Evolutionary conservation across 352 stramenopile species (phyloP).

Genomic region (Hyaloperonospora arabidopsidis): DNA sequence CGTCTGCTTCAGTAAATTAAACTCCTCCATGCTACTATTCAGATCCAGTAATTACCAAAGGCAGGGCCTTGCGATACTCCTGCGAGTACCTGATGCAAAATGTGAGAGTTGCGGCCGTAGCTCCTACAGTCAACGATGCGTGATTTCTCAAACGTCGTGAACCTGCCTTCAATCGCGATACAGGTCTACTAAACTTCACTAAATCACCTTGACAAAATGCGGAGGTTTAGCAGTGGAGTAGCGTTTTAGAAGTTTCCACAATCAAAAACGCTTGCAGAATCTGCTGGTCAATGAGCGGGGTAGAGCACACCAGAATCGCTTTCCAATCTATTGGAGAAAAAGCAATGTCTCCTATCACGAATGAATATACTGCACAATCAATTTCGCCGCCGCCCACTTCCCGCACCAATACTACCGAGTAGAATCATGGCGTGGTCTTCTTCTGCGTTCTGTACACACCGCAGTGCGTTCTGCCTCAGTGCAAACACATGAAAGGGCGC

Average conservation of each 20-base stretch:
- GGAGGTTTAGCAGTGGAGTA: conserved; percentile 49
- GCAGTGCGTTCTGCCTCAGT: conserved; percentile 66
- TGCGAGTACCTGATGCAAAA: conserved; percentile 88
- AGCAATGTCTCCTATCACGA: conserved; percentile 58
- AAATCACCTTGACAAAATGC: conserved; percentile 78
- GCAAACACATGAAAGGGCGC: conserved; percentile 68
- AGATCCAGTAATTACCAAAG: conserved; percentile 60
- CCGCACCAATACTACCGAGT: conserved; percentile 59
- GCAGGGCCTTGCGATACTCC: conserved; percentile 62
- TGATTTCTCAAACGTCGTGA: conserved; percentile 75
- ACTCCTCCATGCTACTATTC: conserved; percentile 49
- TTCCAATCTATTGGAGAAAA: conserved; percentile 29
- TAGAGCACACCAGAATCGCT: conserved; percentile 50
- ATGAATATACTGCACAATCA: conserved; percentile 81
- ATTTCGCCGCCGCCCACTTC: conserved; percentile 70
- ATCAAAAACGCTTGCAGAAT: conserved; percentile 74
- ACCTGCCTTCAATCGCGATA: conserved; percentile 64
- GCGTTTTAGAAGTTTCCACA: conserved; percentile 68
- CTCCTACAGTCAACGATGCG: conserved; percentile 69
- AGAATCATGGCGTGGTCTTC: conserved; percentile 77
- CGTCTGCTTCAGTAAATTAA: conserved; percentile 47
- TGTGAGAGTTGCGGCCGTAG: conserved; percentile 89
- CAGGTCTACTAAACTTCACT: conserved; percentile 70
- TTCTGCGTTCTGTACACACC: conserved; percentile 65
- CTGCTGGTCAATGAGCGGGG: conserved; percentile 71